phyloP scores from a whole-genome alignment of 257 asterid genomes.

The Nicotiana sylvestris region DNA sequence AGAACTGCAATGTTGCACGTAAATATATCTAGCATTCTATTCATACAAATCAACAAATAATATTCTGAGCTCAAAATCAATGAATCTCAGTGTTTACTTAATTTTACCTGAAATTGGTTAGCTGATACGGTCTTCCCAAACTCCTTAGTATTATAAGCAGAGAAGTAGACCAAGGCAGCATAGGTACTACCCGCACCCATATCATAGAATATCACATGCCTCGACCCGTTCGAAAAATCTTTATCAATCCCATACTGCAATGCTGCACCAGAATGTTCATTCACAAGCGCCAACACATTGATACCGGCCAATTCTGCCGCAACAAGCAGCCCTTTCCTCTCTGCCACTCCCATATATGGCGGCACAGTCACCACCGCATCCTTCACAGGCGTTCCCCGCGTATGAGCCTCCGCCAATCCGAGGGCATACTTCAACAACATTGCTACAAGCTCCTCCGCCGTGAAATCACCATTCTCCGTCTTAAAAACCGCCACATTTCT shows the following conservation, averaged over 20 bases:
- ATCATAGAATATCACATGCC: constrained; percentile 84
- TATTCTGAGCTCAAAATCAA: background rate
- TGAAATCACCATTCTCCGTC: constrained; percentile 45
- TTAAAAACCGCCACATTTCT: constrained; percentile 47
- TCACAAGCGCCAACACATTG: constrained; percentile 82
- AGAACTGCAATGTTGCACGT: background rate
- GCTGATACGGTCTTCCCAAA: constrained; percentile 70
- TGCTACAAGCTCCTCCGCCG: constrained; percentile 87
- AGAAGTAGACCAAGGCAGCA: constrained; percentile 91
- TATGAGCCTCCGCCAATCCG: constrained; percentile 74
- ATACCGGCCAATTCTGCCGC: constrained; percentile 96
- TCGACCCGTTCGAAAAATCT: constrained; percentile 81
- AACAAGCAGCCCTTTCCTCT: constrained; percentile 62
- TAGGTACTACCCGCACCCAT: constrained; percentile 95
- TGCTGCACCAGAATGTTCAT: constrained; percentile 97
- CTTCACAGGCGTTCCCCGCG: constrained; percentile 48
- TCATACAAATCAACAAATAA: background rate
- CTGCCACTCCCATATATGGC: constrained; percentile 78
- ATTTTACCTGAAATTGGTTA: constrained; percentile 72
- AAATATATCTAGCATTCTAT: too few species aligned
- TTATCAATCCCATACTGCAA: constrained; percentile 97
- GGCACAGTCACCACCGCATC: constrained; percentile 95
- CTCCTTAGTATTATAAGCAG: constrained; percentile 82
- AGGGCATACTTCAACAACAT: constrained; percentile 76
- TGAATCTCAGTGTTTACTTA: background rate